These are phyloP conservation scores for Globisporangium polare DNA, from an alignment of 352 stramenopile genomes.

Conservation along the genomic window DNA sequence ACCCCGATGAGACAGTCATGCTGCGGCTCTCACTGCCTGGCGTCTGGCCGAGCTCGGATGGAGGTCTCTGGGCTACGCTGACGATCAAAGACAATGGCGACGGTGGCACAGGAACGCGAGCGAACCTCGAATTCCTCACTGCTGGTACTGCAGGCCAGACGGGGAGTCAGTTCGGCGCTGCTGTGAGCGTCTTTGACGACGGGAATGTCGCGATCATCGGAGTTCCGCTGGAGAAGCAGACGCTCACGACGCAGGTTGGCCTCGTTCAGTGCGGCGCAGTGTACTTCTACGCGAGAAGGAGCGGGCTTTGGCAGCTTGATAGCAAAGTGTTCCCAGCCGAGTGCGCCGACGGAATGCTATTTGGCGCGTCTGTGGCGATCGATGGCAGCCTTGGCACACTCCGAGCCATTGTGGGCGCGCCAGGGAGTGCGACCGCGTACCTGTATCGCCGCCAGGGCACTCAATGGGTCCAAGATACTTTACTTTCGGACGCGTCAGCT, in stretches of 20 bases:
- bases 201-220: conserved; percentile 69
- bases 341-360: conserved; percentile 45
- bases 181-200: conserved; percentile 61
- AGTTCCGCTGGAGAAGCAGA: conserved; percentile 44
- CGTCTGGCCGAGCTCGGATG: conserved; percentile 89
- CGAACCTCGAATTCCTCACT: conserved; percentile 58
- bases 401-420: conserved; percentile 65
- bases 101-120: conserved; percentile 72
- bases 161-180: conserved; percentile 38
- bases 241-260: conserved; percentile 1
- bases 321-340: conserved; percentile 41
- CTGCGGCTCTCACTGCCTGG: conserved; percentile 90
- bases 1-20: conserved; percentile 88
- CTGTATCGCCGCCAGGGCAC: conserved; percentile 32
- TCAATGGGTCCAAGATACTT: conserved; percentile 45
- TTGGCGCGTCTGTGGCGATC: conserved; percentile 64
- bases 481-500: conserved; percentile 34
- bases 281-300: conserved; percentile 60
- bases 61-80: conserved; percentile 84
- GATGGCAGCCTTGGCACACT: conserved; percentile 59
- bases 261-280: conserved; percentile 51
- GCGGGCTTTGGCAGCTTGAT: conserved; percentile 69
- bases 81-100: conserved; percentile 91
- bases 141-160: conserved; percentile 29
- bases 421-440: conserved; percentile 49